Evolutionary conservation across 73 alveolate genomes (phyloP).

Genomic region (Paramecium pentaurelia): DNA sequence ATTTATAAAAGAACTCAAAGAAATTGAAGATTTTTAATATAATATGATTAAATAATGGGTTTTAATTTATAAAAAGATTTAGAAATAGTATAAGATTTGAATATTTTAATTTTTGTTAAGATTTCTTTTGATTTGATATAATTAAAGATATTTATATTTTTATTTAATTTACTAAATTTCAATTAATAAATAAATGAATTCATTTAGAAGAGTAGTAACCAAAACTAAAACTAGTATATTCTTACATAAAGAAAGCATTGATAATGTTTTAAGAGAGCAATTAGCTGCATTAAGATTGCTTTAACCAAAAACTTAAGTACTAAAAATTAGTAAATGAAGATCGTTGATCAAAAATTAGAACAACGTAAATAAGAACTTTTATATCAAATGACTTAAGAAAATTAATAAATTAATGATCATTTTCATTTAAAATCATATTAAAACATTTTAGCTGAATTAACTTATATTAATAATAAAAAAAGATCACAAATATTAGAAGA

Average conservation of each 20-base stretch:
- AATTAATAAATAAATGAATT: not conserved
- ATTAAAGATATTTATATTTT: not conserved
- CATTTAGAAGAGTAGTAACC: not conserved
- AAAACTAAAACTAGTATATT: not conserved
- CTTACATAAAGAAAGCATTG: not conserved
- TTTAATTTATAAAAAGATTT: too few relatives aligned
- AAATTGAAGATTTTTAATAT: too few relatives aligned
- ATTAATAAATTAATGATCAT: not conserved
- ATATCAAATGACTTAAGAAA: not conserved
- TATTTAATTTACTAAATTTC: not conserved
- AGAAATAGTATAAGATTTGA: too few relatives aligned
- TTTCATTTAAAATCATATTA: not conserved
- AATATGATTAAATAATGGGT: too few relatives aligned
- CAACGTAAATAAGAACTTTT: not conserved
- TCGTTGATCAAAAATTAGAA: conserved; percentile 21
- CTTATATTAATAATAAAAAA: not conserved
- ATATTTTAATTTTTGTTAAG: too few relatives aligned
- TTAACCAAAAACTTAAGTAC: conserved; percentile 17
- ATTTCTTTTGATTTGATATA: not conserved
- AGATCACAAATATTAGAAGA: not conserved
- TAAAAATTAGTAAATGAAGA: not conserved
- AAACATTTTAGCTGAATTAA: not conserved
- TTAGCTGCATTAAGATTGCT: conserved; percentile 30
- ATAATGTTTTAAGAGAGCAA: not conserved
- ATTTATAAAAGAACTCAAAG: too few relatives aligned